Base-by-base conservation (phyloP, 306 rosid species). In the Sindora glabra region DNA sequence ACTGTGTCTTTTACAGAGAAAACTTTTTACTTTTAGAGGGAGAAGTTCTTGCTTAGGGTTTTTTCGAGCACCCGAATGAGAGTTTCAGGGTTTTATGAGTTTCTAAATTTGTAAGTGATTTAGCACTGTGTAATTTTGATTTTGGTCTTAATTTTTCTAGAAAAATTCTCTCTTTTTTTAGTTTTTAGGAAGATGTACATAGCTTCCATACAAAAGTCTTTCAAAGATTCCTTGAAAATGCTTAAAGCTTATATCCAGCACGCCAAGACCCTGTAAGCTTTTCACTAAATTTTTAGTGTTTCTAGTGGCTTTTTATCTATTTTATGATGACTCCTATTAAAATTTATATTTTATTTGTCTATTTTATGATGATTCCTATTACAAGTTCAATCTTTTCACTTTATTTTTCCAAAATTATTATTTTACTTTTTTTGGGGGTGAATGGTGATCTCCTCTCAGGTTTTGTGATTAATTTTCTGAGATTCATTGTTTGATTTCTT, bases 161-260 rank as follows among this genome's bases (percentile, higher is more conserved):
- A 24, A 33, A 38, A 10, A 71, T 16, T 46, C 17, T 5, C 5
- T 25, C 53, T 44, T 49, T 62, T 29, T 59, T 1, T 25, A 19
- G 15, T 34, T n/a, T 55, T 62, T 23, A 6, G 29, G 54, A 82
- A 77, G 76, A 79, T 91, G 98, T 85, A 88, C 67, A 70, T 88
- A 67, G 81, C 87, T 79, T 77, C 97, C 70, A 91, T 81, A 92
- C 81, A 96, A 81, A 91, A 86, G 77, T 91, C 98, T 33, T 91
- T 91, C 80, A 91, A 88, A 86, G 98, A 91, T 59, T 91, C 98
- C 55, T 72, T 91, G 49, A 91, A 91, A 78, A 79, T 87, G 16
- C 96, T 91, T 59, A 95, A 91, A 83, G 98, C 98, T 77, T 96
- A 91, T 86, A 91, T 91, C 49, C 98, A 88, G 67, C 98, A 91